Evolutionary conservation across 495 filamentous ascomycete species (phyloP).

Genomic region (Xylaria nigripes): DNA sequence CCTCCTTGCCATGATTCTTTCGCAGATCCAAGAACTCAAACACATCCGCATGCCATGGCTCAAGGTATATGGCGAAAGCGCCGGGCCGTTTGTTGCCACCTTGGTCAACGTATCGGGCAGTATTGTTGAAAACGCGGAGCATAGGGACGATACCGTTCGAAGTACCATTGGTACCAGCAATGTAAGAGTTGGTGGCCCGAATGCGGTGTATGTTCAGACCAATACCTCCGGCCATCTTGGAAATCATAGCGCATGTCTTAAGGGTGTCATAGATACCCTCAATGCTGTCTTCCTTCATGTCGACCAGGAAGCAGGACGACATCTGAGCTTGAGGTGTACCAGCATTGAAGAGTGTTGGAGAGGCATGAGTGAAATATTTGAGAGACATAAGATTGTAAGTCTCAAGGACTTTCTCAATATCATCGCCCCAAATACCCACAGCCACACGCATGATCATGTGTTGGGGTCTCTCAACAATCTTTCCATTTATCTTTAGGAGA

Average conservation of each 20-base stretch:
- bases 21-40: conserved; percentile 95
- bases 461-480: conserved; percentile 92
- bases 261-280: conserved; percentile 98
- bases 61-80: conserved; percentile 98
- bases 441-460: conserved; percentile 99
- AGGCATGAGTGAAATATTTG: conserved; percentile 97
- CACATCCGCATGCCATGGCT: conserved; percentile 97
- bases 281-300: conserved; percentile 98
- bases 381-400: conserved; percentile 97
- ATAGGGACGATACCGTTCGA: conserved; percentile 97
- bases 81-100: conserved; percentile 98
- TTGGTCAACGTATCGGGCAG: conserved; percentile 95
- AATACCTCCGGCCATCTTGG: conserved; percentile 97
- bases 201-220: conserved; percentile 93
- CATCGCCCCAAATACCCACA: conserved; percentile 90
- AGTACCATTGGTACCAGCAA: conserved; percentile 91
- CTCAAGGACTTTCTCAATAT: conserved; percentile 89
- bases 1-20: conserved; percentile 99
- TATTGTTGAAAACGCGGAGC: conserved; percentile 98
- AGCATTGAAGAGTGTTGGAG: conserved; percentile 95
- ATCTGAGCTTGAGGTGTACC: conserved; percentile 90
- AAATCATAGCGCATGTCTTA: conserved; percentile 99
- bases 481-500: conserved; percentile 82
- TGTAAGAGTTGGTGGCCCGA: conserved; percentile 93
- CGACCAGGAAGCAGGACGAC: conserved; percentile 94